These are phyloP conservation scores for Murraya paniculata DNA, from an alignment of 345 rosid species.

Conservation along the genomic window DNA sequence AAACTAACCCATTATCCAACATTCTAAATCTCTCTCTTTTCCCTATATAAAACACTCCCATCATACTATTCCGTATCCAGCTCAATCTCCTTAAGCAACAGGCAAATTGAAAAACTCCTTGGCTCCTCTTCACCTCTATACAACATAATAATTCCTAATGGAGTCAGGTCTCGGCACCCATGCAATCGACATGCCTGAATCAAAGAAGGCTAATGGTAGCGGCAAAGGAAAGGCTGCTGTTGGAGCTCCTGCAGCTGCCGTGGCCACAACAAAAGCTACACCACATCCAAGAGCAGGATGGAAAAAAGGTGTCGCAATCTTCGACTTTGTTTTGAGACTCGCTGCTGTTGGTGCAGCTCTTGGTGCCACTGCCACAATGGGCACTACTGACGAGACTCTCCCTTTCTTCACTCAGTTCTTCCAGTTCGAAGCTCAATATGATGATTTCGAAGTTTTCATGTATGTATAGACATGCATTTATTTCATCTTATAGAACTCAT, in stretches of 20 bases:
- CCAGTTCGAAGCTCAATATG: constrained; percentile 54
- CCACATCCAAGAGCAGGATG: constrained; percentile 21
- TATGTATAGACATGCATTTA: background rate
- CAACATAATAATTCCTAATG: constrained; percentile 17
- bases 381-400: constrained; percentile 38
- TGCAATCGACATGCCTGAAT: constrained; percentile 17
- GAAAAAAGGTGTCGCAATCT: constrained; percentile 41
- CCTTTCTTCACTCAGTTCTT: constrained; percentile 70
- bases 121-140: background rate
- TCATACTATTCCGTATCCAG: background rate
- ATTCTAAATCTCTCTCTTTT: background rate
- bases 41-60: background rate
- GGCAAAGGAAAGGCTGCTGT: constrained; percentile 28
- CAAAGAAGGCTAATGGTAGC: background rate
- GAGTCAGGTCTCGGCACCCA: constrained; percentile 21
- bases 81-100: background rate
- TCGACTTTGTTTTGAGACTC: constrained; percentile 46
- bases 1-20: constrained; percentile 17
- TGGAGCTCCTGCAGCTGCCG: constrained; percentile 6
- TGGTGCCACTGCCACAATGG: constrained; percentile 45
- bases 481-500: too few species aligned
- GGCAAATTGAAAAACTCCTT: background rate
- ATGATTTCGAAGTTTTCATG: constrained; percentile 44
- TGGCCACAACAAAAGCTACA: constrained; percentile 2
- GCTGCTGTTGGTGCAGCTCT: constrained; percentile 35